Percentiles rank a stretch among this genome's conserved stretches.
Evolutionary conservation across 345 rosid genomes (phyloP).

Genomic region (Reutealis trisperma): DNA sequence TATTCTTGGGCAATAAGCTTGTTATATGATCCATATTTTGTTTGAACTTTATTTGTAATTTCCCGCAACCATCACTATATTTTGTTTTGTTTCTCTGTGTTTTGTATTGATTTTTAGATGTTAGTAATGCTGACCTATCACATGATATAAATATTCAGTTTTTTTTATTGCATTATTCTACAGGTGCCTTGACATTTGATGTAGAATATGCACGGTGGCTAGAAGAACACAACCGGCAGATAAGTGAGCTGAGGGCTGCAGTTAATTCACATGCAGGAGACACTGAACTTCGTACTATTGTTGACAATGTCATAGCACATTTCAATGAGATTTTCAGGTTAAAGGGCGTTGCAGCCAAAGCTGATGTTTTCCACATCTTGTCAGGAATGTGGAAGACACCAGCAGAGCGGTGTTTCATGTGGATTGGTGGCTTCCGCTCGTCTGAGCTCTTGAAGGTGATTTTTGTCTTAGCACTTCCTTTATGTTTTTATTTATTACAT

Average conservation of each 20-base stretch:
- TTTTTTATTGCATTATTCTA: slow-evolving; percentile 9
- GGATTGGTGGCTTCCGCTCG: slow-evolving; percentile 97
- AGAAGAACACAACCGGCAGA: slow-evolving; percentile 73
- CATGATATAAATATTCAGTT: neutral
- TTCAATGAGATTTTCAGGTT: slow-evolving; percentile 79
- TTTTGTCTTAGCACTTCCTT: neutral
- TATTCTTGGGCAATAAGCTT: neutral
- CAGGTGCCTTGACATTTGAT: slow-evolving; percentile 93
- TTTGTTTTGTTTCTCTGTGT: neutral
- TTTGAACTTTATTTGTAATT: neutral
- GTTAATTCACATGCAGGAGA: slow-evolving; percentile 90
- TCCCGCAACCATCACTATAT: neutral
- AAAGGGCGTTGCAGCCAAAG: slow-evolving; percentile 81
- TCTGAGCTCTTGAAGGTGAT: slow-evolving; percentile 88
- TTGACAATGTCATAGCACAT: slow-evolving; percentile 63
- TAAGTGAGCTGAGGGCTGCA: slow-evolving; percentile 82
- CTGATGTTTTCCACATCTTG: slow-evolving; percentile 88
- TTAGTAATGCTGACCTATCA: neutral
- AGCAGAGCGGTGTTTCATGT: slow-evolving; percentile 90
- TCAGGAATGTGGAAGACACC: slow-evolving; percentile 99
- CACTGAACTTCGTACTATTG: slow-evolving; percentile 73
- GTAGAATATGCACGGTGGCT: slow-evolving; percentile 86
- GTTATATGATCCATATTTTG: neutral
- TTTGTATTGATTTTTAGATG: neutral
- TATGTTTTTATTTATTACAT: neutral